Evolutionary conservation across 179 eudicot species (phyloP).

Genomic region (Beta lomatogona): DNA sequence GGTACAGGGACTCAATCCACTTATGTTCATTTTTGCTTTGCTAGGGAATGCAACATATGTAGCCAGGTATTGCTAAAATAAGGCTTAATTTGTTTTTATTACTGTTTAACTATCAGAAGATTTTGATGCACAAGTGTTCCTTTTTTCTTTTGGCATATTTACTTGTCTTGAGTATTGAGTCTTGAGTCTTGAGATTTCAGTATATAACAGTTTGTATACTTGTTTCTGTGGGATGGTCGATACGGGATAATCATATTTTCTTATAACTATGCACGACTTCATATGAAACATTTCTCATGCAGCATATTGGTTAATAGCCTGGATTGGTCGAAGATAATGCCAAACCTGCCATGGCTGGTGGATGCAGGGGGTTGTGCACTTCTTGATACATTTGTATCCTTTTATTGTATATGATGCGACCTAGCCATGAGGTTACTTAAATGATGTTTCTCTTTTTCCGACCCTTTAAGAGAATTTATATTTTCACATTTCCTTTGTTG

Average conservation of each 20-base stretch:
- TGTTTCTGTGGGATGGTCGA: not conserved
- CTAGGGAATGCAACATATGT: conserved; percentile 76
- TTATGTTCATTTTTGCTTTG: conserved; percentile 79
- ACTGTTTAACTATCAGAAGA: not conserved
- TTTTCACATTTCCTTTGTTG: not conserved
- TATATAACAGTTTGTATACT: not conserved
- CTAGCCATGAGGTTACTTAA: not conserved
- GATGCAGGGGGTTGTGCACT: conserved; percentile 76
- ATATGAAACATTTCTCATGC: conserved; percentile 21
- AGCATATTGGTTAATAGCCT: conserved; percentile 81
- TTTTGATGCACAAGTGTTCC: not conserved
- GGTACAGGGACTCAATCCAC: conserved; percentile 80
- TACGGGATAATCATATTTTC: not conserved
- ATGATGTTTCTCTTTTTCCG: not conserved
- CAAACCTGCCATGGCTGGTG: conserved; percentile 87
- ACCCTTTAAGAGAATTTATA: not conserved
- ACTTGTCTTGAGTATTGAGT: not conserved
- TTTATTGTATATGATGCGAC: not conserved
- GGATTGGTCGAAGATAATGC: conserved; percentile 64
- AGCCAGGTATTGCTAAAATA: conserved; percentile 50
- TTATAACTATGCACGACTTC: not conserved
- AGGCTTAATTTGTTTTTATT: not conserved
- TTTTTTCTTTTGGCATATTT: not conserved
- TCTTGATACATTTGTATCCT: conserved; percentile 86
- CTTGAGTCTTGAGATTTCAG: not conserved